Evolutionary conservation across 352 stramenopile genomes (phyloP).

Genomic region (Globisporangium irregulare): DNA sequence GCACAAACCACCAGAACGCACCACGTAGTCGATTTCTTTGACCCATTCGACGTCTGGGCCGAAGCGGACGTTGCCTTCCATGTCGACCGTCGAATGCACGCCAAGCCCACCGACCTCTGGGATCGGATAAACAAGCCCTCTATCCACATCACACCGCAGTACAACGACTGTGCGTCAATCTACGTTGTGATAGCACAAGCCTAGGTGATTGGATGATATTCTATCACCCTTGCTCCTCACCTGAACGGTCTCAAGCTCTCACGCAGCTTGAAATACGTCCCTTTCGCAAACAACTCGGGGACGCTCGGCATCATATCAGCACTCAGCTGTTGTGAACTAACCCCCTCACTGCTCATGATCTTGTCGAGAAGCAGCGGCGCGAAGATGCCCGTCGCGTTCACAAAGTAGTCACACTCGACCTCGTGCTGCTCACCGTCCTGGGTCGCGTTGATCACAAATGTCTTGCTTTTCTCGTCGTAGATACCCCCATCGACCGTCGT

Average conservation of each 20-base stretch:
- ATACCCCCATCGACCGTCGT: conserved; percentile 52
- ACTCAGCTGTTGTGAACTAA: neutral
- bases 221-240: conserved; percentile 18
- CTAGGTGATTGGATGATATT: neutral
- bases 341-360: conserved; percentile 4
- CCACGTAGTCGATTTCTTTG: conserved; percentile 80
- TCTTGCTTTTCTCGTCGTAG: conserved; percentile 28
- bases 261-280: conserved; percentile 94
- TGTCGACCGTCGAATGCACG: conserved; percentile 94
- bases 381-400: conserved; percentile 92
- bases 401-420: conserved; percentile 88
- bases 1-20: conserved; percentile 17
- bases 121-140: conserved; percentile 95
- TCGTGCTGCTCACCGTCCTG: conserved; percentile 49
- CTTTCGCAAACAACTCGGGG: conserved; percentile 89
- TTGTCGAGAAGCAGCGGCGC: conserved; percentile 46
- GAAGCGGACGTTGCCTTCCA: conserved; percentile 92
- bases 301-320: conserved; percentile 26
- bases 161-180: neutral
- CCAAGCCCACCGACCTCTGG: conserved; percentile 93
- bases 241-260: conserved; percentile 52
- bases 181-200: neutral
- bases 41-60: conserved; percentile 97
- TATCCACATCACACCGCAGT: conserved; percentile 12
- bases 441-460: conserved; percentile 34